Evolutionary conservation across 345 rosid species (phyloP), one percentile per base, ranked within the genome.

Genomic region (Citrus mangshanensis): DNA sequence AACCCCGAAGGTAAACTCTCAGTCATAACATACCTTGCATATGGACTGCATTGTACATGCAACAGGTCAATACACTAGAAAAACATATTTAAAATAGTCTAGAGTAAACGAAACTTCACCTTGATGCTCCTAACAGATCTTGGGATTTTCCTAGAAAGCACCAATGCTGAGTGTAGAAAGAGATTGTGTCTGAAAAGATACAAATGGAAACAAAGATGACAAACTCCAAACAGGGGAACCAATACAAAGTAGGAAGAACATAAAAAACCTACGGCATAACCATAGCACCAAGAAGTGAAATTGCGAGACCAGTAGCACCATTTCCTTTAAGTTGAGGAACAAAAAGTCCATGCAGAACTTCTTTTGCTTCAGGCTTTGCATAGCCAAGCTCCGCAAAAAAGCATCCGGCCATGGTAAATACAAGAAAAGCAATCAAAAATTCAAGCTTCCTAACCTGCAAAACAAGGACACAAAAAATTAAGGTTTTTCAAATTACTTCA

Each of bases 221-320:
- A n/a, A 30, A 28, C 74, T 40, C 74, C 54, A 66, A 55, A 46
- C 16, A 46, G 68, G 74, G 74, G 54, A n/a, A 70, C 70, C 22
- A 63, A 60, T 9, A 37, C 32, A 59, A 66, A 68, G 9, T 65
- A 62, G 42, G 46, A 81, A 70, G 40, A 77, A 8, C 42, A 10
- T n/a, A 54, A 84, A 79, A 76, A 78, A 81, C 99, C 25, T 87
- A 95, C 98, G 98, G 97, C 98, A 94, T 95, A 80, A 95, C 93
- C 97, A 93, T 93, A 73, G 98, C 98, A 55, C 98, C 99, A 3
- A 95, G 95, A 66, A 95, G 92, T 71, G 99, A 95, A 76, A 92
- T 95, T 5, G 99, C 97, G 72, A 93, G 91, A 72, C 96, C 99
- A 62, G 94, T 89, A 27, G 98, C 99, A 34, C 97, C 99, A 81